Evolutionary conservation across 495 filamentous ascomycete species (phyloP).

Genomic region (Penicillium pancosmium): DNA sequence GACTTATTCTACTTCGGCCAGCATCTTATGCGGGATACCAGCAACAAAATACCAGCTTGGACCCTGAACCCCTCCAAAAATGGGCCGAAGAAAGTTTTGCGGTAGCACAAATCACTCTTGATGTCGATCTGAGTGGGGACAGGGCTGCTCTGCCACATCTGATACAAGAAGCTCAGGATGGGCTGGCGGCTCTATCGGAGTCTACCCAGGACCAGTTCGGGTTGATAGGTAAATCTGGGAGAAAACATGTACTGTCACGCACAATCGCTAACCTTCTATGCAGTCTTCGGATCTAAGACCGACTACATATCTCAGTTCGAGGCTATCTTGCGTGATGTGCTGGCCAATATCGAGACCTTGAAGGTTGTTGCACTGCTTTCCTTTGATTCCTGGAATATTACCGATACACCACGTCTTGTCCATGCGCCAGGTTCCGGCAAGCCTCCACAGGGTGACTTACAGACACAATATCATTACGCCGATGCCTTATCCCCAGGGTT

Average conservation of each 20-base stretch:
- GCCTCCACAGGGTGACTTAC: neutral
- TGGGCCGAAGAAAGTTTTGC: slow-evolving; percentile 47
- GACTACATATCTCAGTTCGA: slow-evolving; percentile 31
- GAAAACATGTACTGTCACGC: neutral
- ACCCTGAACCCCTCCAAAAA: slow-evolving; percentile 39
- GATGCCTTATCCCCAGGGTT: slow-evolving; percentile 28
- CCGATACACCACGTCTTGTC: slow-evolving; percentile 6
- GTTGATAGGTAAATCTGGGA: slow-evolving; percentile 20
- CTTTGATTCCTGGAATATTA: slow-evolving; percentile 23
- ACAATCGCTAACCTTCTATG: neutral
- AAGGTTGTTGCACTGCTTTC: slow-evolving; percentile 19
- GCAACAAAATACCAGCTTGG: slow-evolving; percentile 27
- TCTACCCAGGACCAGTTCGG: slow-evolving; percentile 24
- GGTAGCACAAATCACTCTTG: slow-evolving; percentile 31
- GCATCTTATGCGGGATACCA: slow-evolving; percentile 22
- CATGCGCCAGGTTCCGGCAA: slow-evolving; percentile 16
- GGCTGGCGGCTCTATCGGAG: slow-evolving; percentile 15
- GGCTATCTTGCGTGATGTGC: slow-evolving; percentile 8
- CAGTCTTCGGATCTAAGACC: slow-evolving; percentile 31
- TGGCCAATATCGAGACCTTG: neutral
- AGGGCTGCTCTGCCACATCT: slow-evolving; percentile 8
- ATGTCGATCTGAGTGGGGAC: slow-evolving; percentile 14
- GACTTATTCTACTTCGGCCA: slow-evolving; percentile 49
- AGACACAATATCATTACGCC: slow-evolving; percentile 26
- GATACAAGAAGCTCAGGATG: slow-evolving; percentile 19